Percentiles rank a stretch among this genome's conserved stretches.
phyloP scores from a whole-genome alignment of 805 yeast genomes.

The Starmerella tilneyi region DNA sequence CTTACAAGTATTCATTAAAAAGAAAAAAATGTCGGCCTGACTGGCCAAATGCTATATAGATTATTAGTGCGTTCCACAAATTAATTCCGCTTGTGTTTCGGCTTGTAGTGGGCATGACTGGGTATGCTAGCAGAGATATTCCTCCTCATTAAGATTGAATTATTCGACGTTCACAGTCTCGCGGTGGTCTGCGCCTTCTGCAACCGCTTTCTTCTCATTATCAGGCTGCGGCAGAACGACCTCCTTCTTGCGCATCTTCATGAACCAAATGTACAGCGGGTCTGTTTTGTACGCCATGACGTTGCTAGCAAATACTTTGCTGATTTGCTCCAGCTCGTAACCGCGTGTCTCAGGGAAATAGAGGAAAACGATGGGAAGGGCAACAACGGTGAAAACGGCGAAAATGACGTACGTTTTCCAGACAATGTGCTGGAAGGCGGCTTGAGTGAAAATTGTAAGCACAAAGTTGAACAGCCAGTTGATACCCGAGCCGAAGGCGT shows the following conservation, averaged over 20 bases:
- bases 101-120: no score
- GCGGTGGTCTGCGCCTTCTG: constrained; percentile 7
- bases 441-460: constrained; percentile 61
- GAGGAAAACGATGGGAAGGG: constrained; percentile 48
- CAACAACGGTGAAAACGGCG: constrained; percentile 56
- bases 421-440: constrained; percentile 61
- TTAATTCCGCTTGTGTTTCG: no score
- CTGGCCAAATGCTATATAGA: no score
- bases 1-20: no score
- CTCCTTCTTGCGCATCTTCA: constrained; percentile 16
- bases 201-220: constrained; percentile 2
- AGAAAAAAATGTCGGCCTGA: no score
- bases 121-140: no score
- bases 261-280: constrained; percentile 14
- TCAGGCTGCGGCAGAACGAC: constrained; percentile 14
- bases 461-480: constrained; percentile 74
- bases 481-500: constrained; percentile 60
- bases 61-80: no score
- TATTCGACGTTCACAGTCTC: constrained; percentile 8
- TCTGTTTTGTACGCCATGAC: constrained; percentile 25
- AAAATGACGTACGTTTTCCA: constrained; percentile 60
- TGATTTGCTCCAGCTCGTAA: constrained; percentile 57
- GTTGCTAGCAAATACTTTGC: constrained; percentile 40
- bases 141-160: neutral
- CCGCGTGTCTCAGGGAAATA: constrained; percentile 58